Evolutionary conservation across 1,139 yeast species (phyloP).

Genomic region (Debaryomyces sp.): DNA sequence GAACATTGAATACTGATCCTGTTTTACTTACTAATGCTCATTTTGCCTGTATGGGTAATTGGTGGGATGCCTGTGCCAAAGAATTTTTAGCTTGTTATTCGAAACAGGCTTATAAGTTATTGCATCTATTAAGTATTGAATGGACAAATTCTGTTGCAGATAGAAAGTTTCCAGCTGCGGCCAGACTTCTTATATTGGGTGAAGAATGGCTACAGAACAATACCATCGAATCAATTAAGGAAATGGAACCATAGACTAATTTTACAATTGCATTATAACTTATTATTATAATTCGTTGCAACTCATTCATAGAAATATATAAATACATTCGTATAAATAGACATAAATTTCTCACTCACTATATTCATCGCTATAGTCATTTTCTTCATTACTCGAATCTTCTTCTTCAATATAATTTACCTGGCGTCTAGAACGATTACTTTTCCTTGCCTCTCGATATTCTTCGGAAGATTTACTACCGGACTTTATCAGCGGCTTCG

Average conservation of each 20-base stretch:
- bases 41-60: constrained; percentile 69
- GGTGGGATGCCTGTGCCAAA: constrained; percentile 89
- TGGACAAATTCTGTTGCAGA: constrained; percentile 57
- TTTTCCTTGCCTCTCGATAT: constrained; percentile 40
- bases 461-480: background rate
- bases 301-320: constrained; percentile 1
- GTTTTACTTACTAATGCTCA: constrained; percentile 64
- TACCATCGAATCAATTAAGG: constrained; percentile 48
- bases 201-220: constrained; percentile 69
- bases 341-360: constrained; percentile 5
- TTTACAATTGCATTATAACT: background rate
- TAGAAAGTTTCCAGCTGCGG: constrained; percentile 70
- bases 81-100: constrained; percentile 63
- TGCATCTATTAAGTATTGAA: constrained; percentile 42
- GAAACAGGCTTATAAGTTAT: constrained; percentile 66
- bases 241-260: constrained; percentile 44
- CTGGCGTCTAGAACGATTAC: constrained; percentile 39
- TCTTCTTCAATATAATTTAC: constrained; percentile 42
- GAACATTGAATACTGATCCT: constrained; percentile 61
- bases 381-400: constrained; percentile 28
- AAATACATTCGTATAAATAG: constrained; percentile 1
- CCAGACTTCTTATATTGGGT: constrained; percentile 70
- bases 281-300: background rate
- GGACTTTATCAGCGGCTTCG: background rate
- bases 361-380: constrained; percentile 12